Base-by-base conservation (phyloP, 2,329 filamentous ascomycete genomes). In the Cephalotrichum gorgonifer region DNA sequence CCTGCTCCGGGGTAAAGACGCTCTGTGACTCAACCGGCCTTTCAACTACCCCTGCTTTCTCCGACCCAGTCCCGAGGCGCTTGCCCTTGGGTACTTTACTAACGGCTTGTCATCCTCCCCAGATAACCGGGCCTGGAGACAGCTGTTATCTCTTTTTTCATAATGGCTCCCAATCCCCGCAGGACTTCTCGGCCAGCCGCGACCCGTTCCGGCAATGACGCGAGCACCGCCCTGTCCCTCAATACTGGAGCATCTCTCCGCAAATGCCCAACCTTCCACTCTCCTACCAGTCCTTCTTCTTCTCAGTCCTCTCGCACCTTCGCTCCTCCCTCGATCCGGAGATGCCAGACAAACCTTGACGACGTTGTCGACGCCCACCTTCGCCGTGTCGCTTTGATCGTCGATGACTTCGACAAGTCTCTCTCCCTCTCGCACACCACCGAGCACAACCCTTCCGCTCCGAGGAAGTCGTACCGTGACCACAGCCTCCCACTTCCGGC, bases 231-330 rank as follows among this genome's bases (percentile, higher is more conserved):
- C 57, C 60, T 75, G 57, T 65, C 62, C 53, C 64, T 75, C 67
- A 75, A 76, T 64, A 75, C 71, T 58, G 76, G 71, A 65, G 69
- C 76, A 64, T 68, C 71, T 64, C 75, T 88, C 65, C 76, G 73
- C 63, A 88, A 88, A 71, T 81, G 81, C 59, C 80, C 83, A 49
- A 88, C 85, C 57, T 81, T 80, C 57, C 75, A 79, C 58, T 76
- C 76, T 63, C 73, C 73, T 52, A 64, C 59, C 63, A 58, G 60
- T 56, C 55, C 61, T 26, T 54, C 69, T 52, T 61, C 63, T 45
- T 61, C 66, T 52, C 68, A 69, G 51, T 61, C 67, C 11, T 44
- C 43, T 30, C 55, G 61, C 50, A 76, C 77, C 56, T 63, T 63
- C 48, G 72, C 76, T 51, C 76, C 77, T 50, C 66, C 68, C 39